These are phyloP conservation scores for Mediolabrus comicus DNA, from an alignment of 108 stramenopile species.

Conservation along the genomic window DNA sequence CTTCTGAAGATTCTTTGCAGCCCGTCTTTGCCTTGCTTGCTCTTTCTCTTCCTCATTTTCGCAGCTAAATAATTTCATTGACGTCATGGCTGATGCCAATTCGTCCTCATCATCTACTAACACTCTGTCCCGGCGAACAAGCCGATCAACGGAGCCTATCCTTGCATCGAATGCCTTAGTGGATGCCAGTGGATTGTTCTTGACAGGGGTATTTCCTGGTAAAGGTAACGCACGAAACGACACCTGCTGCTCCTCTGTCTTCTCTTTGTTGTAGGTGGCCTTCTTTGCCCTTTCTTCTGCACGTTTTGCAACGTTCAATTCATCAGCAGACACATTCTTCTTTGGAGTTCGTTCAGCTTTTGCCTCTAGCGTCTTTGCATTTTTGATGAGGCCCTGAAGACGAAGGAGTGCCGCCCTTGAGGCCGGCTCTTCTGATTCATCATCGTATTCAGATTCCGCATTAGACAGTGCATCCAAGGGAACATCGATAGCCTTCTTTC, in stretches of 20 bases:
- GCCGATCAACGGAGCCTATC: constrained; percentile 15
- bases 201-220: constrained; percentile 23
- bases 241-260: constrained; percentile 15
- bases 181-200: constrained; percentile 19
- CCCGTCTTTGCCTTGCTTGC: constrained; percentile 3
- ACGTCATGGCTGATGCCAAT: constrained; percentile 13
- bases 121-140: background rate
- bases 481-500: background rate
- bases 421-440: background rate
- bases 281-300: constrained; percentile 4
- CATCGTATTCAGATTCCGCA: background rate
- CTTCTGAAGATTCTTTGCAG: constrained; percentile 18
- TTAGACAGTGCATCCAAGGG: background rate
- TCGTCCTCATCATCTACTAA: background rate
- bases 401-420: background rate
- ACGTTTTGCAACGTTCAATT: constrained; percentile 27
- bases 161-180: constrained; percentile 29
- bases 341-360: background rate
- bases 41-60: constrained; percentile 29
- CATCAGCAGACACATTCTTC: constrained; percentile 14
- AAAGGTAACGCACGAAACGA: constrained; percentile 30
- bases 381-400: background rate
- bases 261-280: constrained; percentile 14
- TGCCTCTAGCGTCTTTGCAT: background rate
- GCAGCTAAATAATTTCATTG: background rate